Percentiles rank a stretch among this genome's conserved stretches.
Conservation (phyloP, 2,329 filamentous ascomycete species). For the Phaeophleospora eucalypticola region DNA sequence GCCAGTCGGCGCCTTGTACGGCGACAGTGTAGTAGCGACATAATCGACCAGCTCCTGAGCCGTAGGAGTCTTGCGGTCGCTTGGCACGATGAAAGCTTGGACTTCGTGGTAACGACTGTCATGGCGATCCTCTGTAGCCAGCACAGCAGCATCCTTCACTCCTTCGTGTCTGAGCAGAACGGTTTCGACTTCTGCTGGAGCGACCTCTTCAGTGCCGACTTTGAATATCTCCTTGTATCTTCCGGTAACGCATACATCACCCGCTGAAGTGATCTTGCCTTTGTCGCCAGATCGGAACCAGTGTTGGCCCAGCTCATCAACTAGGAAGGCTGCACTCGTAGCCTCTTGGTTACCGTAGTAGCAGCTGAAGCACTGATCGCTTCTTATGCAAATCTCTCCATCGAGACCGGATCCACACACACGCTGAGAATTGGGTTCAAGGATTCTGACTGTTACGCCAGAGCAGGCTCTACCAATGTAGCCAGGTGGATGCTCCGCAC, state of each 20-base stretch:
- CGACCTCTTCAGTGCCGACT: conserved; percentile 5
- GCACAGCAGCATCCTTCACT: conserved; percentile 4
- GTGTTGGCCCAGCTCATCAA: not conserved
- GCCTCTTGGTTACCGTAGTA: not conserved
- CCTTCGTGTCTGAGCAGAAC: not conserved
- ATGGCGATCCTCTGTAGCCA: not conserved
- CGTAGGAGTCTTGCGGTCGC: not conserved
- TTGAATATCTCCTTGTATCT: conserved; percentile 10
- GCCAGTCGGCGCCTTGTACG: conserved; percentile 1
- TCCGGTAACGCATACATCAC: conserved; percentile 4
- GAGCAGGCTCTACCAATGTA: conserved; percentile 19
- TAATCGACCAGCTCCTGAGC: not conserved
- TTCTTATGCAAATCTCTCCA: conserved; percentile 2
- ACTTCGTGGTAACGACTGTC: too few species aligned
- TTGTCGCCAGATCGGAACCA: conserved; percentile 8
- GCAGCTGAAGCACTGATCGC: not conserved
- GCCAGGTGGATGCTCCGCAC: not conserved
- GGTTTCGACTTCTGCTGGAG: conserved; percentile 6
- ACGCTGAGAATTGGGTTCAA: conserved; percentile 2
- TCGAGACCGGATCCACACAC: not conserved
- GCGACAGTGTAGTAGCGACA: not conserved
- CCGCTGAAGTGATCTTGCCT: not conserved
- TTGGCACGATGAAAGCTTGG: not conserved
- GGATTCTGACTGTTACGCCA: not conserved
- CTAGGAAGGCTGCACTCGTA: not conserved